Evolutionary conservation across 306 rosid species (phyloP).

Genomic region (Hippophae rhamnoides): DNA sequence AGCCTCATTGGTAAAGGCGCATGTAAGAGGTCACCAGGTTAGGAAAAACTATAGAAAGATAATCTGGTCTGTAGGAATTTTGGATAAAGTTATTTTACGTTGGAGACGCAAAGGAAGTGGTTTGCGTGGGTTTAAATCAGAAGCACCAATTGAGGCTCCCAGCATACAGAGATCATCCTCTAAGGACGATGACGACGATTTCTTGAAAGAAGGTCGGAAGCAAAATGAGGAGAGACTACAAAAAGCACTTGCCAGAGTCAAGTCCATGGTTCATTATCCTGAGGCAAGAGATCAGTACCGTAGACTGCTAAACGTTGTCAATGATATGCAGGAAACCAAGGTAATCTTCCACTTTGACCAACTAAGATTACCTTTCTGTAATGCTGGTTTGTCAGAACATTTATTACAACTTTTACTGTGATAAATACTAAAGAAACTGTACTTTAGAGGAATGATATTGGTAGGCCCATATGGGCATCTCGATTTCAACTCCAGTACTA

Average conservation of each 20-base stretch:
- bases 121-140: conserved; percentile 70
- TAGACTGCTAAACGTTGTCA: conserved; percentile 69
- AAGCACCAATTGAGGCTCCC: conserved; percentile 38
- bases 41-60: conserved; percentile 66
- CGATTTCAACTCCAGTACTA: no score
- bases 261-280: conserved; percentile 92
- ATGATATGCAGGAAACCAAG: conserved; percentile 69
- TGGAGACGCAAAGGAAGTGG: conserved; percentile 95
- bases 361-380: neutral
- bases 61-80: conserved; percentile 79
- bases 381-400: neutral
- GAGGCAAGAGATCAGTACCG: conserved; percentile 91
- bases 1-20: conserved; percentile 53
- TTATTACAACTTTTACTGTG: neutral
- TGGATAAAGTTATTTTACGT: conserved; percentile 76
- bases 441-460: no score
- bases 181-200: conserved; percentile 73
- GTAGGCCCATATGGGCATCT: no score
- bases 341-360: conserved; percentile 23
- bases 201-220: conserved; percentile 72
- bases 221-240: conserved; percentile 81
- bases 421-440: no score
- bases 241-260: conserved; percentile 82
- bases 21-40: conserved; percentile 90
- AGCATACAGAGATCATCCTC: conserved; percentile 17